Percentiles rank a stretch among this genome's conserved stretches.
Evolutionary conservation across 768 basidiomycete species (phyloP).

Genomic region (Melanogaster broomeanus): DNA sequence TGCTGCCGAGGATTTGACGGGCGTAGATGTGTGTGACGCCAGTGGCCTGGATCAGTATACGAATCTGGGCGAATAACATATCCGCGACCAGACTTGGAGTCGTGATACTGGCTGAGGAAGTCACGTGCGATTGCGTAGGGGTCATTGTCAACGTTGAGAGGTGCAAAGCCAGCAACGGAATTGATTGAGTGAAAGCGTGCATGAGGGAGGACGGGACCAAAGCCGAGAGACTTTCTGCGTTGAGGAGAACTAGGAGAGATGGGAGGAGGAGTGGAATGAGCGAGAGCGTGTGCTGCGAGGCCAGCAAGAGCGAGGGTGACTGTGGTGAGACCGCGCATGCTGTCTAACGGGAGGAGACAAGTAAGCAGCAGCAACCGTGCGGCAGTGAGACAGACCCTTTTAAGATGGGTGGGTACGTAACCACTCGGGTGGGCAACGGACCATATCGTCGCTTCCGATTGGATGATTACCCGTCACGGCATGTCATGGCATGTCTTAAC

Average conservation of each 20-base stretch:
- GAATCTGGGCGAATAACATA: constrained; percentile 78
- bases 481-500: constrained; percentile 1
- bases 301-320: constrained; percentile 62
- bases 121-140: constrained; percentile 62
- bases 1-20: constrained; percentile 79
- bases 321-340: constrained; percentile 67
- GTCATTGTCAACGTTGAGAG: constrained; percentile 43
- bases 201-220: constrained; percentile 80
- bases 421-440: not conserved
- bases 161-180: constrained; percentile 36
- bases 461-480: constrained; percentile 9
- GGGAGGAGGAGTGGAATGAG: constrained; percentile 35
- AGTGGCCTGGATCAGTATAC: constrained; percentile 82
- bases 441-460: constrained; percentile 12
- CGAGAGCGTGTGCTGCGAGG: constrained; percentile 57
- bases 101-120: constrained; percentile 51
- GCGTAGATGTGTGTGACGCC: constrained; percentile 91
- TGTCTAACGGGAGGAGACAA: not conserved
- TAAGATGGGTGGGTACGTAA: constrained; percentile 23
- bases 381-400: too few relatives aligned
- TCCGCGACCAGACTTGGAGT: constrained; percentile 35
- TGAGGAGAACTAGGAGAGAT: not conserved
- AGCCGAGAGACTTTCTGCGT: constrained; percentile 84
- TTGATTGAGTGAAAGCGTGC: constrained; percentile 61
- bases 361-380: not conserved